A percentile compares a stretch with the other conserved stretches of the same genome.
phyloP scores from a whole-genome alignment of 108 stramenopile genomes.

The Epipyxis sp. region DNA sequence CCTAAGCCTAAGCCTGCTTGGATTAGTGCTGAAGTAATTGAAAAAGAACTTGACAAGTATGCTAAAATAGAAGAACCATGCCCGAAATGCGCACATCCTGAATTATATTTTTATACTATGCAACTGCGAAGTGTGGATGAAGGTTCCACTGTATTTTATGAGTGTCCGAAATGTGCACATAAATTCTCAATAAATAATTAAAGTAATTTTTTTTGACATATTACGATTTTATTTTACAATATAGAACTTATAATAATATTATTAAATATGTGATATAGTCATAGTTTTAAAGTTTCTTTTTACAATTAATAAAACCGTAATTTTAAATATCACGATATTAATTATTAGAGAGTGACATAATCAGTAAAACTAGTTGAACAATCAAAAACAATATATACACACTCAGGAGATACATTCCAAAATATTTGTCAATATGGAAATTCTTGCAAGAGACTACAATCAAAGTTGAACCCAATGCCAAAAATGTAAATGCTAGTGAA shows the following conservation, averaged over 20 bases:
- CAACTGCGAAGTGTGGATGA: conserved; percentile 97
- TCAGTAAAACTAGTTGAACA: too few species aligned
- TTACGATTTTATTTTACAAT: not conserved
- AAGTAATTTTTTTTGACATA: not conserved
- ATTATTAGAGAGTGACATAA: too few species aligned
- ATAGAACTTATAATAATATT: too few species aligned
- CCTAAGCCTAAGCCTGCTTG: conserved; percentile 13
- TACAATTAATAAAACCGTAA: too few species aligned
- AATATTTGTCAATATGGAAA: not conserved
- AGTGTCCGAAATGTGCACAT: conserved; percentile 83
- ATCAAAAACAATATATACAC: not conserved
- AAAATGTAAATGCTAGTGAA: not conserved
- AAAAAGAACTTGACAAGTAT: conserved; percentile 38
- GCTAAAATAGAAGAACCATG: conserved; percentile 94
- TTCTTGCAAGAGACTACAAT: not conserved
- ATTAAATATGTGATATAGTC: too few species aligned
- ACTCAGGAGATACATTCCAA: not conserved
- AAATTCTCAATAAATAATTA: conserved; percentile 87
- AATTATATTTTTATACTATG: conserved; percentile 94
- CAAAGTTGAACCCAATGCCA: not conserved
- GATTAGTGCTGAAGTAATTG: not conserved
- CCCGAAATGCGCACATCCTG: conserved; percentile 79
- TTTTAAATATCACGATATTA: too few species aligned
- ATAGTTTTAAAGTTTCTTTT: too few species aligned
- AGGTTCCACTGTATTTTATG: conserved; percentile 98